A percentile compares a stretch with the other conserved stretches of the same genome.
Evolutionary conservation across 176 grass and related monocot species (phyloP).

Genomic region (Rhynchospora tenuis): DNA sequence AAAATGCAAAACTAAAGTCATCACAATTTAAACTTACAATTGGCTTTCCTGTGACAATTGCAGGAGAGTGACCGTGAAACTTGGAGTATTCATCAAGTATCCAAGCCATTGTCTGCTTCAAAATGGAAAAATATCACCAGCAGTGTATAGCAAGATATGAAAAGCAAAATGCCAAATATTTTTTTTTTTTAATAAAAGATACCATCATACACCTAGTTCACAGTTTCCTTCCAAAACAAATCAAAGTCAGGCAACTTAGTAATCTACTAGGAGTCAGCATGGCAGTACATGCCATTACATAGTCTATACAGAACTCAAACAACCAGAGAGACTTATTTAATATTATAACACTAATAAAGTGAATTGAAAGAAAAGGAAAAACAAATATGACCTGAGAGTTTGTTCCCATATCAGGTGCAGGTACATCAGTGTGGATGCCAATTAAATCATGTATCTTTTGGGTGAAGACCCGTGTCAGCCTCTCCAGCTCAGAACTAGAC

Average conservation of each 20-base stretch:
- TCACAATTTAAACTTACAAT: slow-evolving; percentile 47
- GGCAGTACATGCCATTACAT: neutral
- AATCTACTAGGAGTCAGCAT: neutral
- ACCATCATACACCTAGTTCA: neutral
- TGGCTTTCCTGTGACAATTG: slow-evolving; percentile 96
- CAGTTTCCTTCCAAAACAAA: neutral
- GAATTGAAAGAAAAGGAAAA: neutral
- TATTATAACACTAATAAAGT: neutral
- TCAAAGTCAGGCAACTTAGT: neutral
- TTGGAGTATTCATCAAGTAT: slow-evolving; percentile 96
- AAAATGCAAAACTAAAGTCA: neutral
- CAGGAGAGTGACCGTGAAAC: slow-evolving; percentile 88
- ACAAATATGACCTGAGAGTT: slow-evolving; percentile 55
- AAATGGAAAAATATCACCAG: slow-evolving; percentile 13
- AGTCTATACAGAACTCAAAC: neutral
- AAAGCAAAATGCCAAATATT: neutral
- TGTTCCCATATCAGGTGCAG: slow-evolving; percentile 95
- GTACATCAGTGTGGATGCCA: slow-evolving; percentile 86
- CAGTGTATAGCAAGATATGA: neutral
- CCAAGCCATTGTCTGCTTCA: slow-evolving; percentile 81
- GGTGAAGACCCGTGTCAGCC: slow-evolving; percentile 86
- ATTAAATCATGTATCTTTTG: slow-evolving; percentile 97
- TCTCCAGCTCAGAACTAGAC: slow-evolving; percentile 74
- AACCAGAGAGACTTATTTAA: neutral
- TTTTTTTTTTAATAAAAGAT: neutral